These are phyloP conservation scores for Magnaporthiopsis rhizophila DNA, from an alignment of 2,329 filamentous ascomycete species.

Conservation along the genomic window DNA sequence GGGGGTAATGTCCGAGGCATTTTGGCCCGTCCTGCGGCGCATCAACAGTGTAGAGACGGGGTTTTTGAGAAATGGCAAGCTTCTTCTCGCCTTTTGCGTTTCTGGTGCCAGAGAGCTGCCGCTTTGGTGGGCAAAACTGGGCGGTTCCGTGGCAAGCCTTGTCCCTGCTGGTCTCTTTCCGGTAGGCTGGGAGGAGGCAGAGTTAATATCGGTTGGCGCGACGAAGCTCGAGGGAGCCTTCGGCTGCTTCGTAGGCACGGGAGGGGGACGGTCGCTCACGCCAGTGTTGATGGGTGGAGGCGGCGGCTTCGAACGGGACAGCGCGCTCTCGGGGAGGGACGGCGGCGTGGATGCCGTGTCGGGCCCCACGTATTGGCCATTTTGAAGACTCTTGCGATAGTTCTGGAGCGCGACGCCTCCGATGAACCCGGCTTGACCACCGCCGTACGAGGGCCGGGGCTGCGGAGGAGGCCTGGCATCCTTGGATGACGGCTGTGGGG, in stretches of 20 bases:
- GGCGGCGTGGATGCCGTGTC: conserved; percentile 10
- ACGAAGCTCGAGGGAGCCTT: conserved; percentile 35
- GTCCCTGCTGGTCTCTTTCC: conserved; percentile 36
- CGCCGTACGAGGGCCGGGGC: conserved; percentile 25
- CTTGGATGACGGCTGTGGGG: conserved; percentile 14
- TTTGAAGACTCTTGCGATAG: conserved; percentile 31
- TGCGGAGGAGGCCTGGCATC: no score
- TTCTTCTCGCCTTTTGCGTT: conserved; percentile 40
- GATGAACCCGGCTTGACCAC: conserved; percentile 38
- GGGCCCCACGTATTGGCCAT: conserved; percentile 10
- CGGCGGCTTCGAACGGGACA: conserved; percentile 23
- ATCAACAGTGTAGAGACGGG: conserved; percentile 51
- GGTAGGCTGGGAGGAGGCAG: conserved; percentile 13
- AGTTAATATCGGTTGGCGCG: conserved; percentile 41
- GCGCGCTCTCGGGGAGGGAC: conserved; percentile 18
- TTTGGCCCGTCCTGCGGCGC: conserved; percentile 47
- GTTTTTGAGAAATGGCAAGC: conserved; percentile 50
- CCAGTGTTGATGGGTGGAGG: conserved; percentile 28
- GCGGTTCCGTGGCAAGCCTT: conserved; percentile 30
- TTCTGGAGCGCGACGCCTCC: conserved; percentile 47
- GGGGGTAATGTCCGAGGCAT: conserved; percentile 32
- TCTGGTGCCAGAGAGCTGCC: conserved; percentile 22
- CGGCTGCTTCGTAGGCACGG: conserved; percentile 20
- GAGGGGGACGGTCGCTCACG: conserved; percentile 21
- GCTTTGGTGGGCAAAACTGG: conserved; percentile 15